A percentile compares a stretch with the other conserved stretches of the same genome.
phyloP scores from a whole-genome alignment of 1,139 yeast genomes.

The Taphrina pruni region DNA sequence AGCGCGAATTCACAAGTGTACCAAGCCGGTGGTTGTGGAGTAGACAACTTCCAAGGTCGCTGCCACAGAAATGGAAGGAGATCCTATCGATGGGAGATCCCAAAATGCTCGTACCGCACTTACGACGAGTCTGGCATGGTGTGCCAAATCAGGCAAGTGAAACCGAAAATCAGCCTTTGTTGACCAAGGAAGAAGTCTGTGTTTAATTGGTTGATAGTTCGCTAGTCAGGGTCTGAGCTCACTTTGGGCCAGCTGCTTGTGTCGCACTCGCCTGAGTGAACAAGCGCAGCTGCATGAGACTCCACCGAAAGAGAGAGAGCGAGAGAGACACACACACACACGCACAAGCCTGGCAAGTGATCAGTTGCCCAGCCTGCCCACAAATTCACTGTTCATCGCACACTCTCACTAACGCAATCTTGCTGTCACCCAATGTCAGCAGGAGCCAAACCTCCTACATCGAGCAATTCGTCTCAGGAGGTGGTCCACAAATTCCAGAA shows the following conservation, averaged over 20 bases:
- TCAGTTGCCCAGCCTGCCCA: slow-evolving; percentile 11
- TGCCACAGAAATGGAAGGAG: background rate
- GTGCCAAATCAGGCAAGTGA: background rate
- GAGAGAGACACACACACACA: slow-evolving; percentile 11
- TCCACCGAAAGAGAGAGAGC: slow-evolving; percentile 9
- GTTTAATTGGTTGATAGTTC: background rate
- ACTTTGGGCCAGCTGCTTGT: background rate
- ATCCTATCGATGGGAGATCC: background rate
- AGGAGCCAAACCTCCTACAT: background rate
- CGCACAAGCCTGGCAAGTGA: slow-evolving; percentile 16
- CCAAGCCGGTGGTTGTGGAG: background rate
- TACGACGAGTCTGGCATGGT: too few relatives aligned
- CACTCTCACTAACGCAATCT: slow-evolving; percentile 10
- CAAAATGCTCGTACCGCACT: background rate
- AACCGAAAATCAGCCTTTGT: background rate
- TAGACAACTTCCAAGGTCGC: background rate
- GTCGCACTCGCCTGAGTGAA: slow-evolving; percentile 3
- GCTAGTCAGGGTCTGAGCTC: background rate
- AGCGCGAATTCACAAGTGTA: background rate
- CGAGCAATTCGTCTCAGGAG: background rate
- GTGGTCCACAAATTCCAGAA: background rate
- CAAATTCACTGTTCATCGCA: slow-evolving; percentile 17
- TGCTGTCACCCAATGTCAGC: slow-evolving; percentile 17
- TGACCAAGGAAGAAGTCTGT: background rate
- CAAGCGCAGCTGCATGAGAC: slow-evolving; percentile 8